Evolutionary conservation across 768 basidiomycete species (phyloP).

Genomic region (Tricholoma bakamatsutake): DNA sequence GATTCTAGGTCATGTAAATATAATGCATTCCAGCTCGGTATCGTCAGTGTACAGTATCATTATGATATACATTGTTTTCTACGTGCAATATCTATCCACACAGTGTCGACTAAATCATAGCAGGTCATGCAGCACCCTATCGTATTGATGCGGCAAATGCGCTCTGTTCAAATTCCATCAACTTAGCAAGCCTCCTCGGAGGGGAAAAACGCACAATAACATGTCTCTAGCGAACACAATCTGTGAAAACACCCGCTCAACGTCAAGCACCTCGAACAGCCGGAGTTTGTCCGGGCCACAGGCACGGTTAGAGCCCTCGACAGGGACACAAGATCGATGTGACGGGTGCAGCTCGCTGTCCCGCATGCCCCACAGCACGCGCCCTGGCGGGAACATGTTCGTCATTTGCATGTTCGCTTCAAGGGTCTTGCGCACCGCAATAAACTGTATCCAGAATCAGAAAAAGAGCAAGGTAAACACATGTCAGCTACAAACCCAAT

Average conservation of each 20-base stretch:
- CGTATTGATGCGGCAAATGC: constrained; percentile 79
- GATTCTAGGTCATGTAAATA: background rate
- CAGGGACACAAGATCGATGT: constrained; percentile 32
- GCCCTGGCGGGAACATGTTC: constrained; percentile 71
- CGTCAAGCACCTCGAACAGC: constrained; percentile 72
- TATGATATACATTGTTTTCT: background rate
- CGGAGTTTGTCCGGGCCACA: constrained; percentile 47
- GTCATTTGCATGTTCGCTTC: constrained; percentile 79
- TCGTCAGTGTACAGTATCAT: background rate
- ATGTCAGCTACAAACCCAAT: constrained; percentile 37
- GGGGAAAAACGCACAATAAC: constrained; percentile 50
- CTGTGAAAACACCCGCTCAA: constrained; percentile 73
- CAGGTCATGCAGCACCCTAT: constrained; percentile 66
- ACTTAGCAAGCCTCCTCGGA: constrained; percentile 5
- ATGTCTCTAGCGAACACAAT: constrained; percentile 80
- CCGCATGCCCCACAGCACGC: constrained; percentile 74
- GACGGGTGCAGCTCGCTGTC: constrained; percentile 63
- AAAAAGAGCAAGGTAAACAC: background rate
- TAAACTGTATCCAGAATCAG: constrained; percentile 43
- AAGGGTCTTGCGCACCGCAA: constrained; percentile 75
- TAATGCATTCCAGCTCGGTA: background rate
- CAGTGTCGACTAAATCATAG: constrained; percentile 28
- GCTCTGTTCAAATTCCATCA: constrained; percentile 34
- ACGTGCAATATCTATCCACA: background rate
- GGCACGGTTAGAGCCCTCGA: constrained; percentile 11